Conservation (phyloP, 768 basidiomycete species). For the Leccinellum albellum region DNA sequence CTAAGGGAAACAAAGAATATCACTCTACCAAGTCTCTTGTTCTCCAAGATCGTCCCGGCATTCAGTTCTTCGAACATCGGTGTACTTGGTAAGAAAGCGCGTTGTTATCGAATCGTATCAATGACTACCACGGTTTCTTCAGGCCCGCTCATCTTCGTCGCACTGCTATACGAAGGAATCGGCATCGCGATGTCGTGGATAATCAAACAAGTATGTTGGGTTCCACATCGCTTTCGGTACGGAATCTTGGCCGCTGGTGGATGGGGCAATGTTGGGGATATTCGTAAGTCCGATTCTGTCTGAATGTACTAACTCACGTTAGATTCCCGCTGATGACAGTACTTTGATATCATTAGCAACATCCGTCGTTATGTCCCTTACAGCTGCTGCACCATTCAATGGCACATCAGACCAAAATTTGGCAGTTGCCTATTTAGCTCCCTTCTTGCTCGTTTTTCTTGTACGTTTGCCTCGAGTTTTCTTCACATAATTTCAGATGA, state of each 20-base stretch:
- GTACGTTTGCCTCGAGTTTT: constrained; percentile 32
- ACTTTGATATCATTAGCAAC: constrained; percentile 43
- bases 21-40: constrained; percentile 59
- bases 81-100: constrained; percentile 43
- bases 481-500: not conserved
- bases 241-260: constrained; percentile 68
- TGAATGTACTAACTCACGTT: not conserved
- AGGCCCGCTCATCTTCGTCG: constrained; percentile 66
- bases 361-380: constrained; percentile 61
- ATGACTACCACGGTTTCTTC: not conserved
- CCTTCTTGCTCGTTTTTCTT: constrained; percentile 56
- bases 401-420: constrained; percentile 53
- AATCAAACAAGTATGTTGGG: constrained; percentile 66
- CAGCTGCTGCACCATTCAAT: constrained; percentile 59
- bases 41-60: constrained; percentile 68
- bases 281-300: constrained; percentile 57
- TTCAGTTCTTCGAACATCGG: constrained; percentile 55
- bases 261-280: constrained; percentile 68
- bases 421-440: constrained; percentile 63
- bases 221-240: constrained; percentile 71
- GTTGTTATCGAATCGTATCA: not conserved
- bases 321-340: not conserved
- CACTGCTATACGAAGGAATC: constrained; percentile 53
- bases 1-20: constrained; percentile 40
- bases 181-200: constrained; percentile 53